Base-by-base conservation (phyloP, 1,284 basidiomycete genomes). In the Pseudomicrostroma phylloplanum region DNA sequence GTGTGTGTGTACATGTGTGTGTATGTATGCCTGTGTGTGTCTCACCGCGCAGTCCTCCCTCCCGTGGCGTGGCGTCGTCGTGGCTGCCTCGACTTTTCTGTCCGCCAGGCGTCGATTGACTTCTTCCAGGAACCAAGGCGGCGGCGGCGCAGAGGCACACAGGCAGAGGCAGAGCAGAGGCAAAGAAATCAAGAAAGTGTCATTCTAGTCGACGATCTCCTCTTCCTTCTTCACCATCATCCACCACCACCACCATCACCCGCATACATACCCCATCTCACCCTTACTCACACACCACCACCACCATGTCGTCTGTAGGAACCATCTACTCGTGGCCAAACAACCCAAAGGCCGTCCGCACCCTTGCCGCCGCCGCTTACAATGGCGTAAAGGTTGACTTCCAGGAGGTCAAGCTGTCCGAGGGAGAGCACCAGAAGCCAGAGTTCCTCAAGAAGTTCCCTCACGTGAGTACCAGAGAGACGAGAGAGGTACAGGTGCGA, bases 381-480 rank as follows among this genome's bases (percentile, higher is more conserved):
- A 73, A 74, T 60, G 77, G 77, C 46, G 49, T 72, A 25, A 68
- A 76, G 59, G 39, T 79, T 58, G 72, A 78, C 61, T 54, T 77
- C n/a, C 67, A 70, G 56, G 64, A 69, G 56, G 67, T 66, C 56
- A 30, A 40, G 21, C 63, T 70, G 40, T 46, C 59, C 48, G 53
- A 58, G 23, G 72, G 68, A 40, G 74, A 73, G 64, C 67, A 67
- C 62, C 56, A 64, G 58, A 75, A 70, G 67, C 76, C 77, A 63
- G 77, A 77, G 70, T 77, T 61, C 68, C 48, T 30, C 26, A 66
- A 68, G 39, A 64, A 73, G 62, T 77, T 76, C 70, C 76, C 76
- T 42, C 62, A 65, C 42, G 62, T 36, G 55, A 21, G 55, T 56
- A 12, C 43, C 2, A 12, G 43, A 48, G 3, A 36, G 4, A 36